phyloP scores from a whole-genome alignment of 495 filamentous ascomycete genomes.

The Penicillium lagena region DNA sequence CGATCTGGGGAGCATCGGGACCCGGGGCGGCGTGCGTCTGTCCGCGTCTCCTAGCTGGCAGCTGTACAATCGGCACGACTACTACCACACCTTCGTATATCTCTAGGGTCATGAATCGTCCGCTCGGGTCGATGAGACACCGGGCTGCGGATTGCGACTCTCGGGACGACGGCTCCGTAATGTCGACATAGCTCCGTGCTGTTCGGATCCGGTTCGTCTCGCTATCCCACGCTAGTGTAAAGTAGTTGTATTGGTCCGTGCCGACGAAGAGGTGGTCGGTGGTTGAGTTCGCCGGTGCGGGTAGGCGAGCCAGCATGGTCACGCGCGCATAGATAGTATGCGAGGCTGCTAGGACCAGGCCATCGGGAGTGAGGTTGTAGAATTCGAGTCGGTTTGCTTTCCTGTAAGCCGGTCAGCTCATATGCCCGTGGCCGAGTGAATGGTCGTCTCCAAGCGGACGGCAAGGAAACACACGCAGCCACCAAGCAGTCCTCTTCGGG shows the following conservation, averaged over 20 bases:
- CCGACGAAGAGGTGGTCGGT: conserved; percentile 91
- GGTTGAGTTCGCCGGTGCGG: conserved; percentile 58
- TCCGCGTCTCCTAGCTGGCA: conserved; percentile 46
- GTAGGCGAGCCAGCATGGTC: conserved; percentile 74
- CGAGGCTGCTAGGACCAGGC: conserved; percentile 54
- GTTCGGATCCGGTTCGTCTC: conserved; percentile 57
- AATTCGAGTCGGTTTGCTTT: conserved; percentile 92
- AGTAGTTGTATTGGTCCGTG: conserved; percentile 83
- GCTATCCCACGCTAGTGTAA: conserved; percentile 78
- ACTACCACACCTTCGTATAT: conserved; percentile 86
- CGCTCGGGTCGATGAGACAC: conserved; percentile 76
- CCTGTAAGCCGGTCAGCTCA: conserved; percentile 34
- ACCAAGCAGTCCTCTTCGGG: conserved; percentile 74
- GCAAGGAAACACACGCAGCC: conserved; percentile 60
- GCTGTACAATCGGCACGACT: conserved; percentile 59
- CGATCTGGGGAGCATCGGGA: conserved; percentile 36
- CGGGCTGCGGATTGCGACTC: conserved; percentile 70
- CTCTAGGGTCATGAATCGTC: conserved; percentile 75
- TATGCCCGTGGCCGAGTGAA: background rate
- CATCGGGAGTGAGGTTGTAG: conserved; percentile 56
- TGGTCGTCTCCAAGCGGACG: background rate
- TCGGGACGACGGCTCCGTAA: conserved; percentile 71
- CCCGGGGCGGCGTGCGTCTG: conserved; percentile 17
- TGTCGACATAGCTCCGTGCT: conserved; percentile 61
- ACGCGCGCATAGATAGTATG: conserved; percentile 75